Percentiles rank a stretch among this genome's conserved stretches.
Evolutionary conservation across 179 eudicot species (phyloP).

Genomic region (Camellia oleifera): DNA sequence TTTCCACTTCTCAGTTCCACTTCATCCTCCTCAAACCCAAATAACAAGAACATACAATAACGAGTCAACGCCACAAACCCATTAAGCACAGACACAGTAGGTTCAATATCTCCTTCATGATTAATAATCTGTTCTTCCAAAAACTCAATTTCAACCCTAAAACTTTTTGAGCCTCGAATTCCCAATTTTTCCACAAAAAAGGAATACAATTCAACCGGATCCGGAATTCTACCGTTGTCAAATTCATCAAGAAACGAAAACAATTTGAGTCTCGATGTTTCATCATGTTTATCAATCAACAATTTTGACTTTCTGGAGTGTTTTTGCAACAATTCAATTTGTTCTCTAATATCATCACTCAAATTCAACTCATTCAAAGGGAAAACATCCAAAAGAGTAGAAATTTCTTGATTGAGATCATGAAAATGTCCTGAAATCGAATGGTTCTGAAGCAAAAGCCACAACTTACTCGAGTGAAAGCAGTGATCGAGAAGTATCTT

Average conservation of each 20-base stretch:
- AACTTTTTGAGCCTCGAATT: slow-evolving; percentile 42
- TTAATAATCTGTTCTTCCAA: slow-evolving; percentile 76
- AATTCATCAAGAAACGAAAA: slow-evolving; percentile 52
- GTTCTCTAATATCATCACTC: slow-evolving; percentile 64
- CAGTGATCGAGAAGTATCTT: slow-evolving; percentile 67
- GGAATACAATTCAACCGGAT: slow-evolving; percentile 31
- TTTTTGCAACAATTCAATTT: slow-evolving; percentile 55
- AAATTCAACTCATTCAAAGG: slow-evolving; percentile 48
- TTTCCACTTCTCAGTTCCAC: slow-evolving; percentile 29
- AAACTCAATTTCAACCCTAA: slow-evolving; percentile 67
- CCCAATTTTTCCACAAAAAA: slow-evolving; percentile 52
- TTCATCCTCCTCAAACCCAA: slow-evolving; percentile 69
- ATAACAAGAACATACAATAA: slow-evolving; percentile 62
- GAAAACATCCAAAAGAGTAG: slow-evolving; percentile 73
- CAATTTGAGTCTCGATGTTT: slow-evolving; percentile 40
- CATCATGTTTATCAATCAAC: slow-evolving; percentile 58
- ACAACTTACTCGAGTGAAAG: slow-evolving; percentile 56
- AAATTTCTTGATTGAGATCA: slow-evolving; percentile 67
- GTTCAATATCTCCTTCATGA: slow-evolving; percentile 69
- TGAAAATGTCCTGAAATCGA: slow-evolving; percentile 76
- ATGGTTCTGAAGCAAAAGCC: slow-evolving; percentile 72
- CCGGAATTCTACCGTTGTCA: slow-evolving; percentile 49
- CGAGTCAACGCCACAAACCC: slow-evolving; percentile 66
- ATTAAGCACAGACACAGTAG: slow-evolving; percentile 48
- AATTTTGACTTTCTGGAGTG: slow-evolving; percentile 50